Evolutionary conservation across 768 basidiomycete species (phyloP).

Genomic region (Tulasnella sp.): DNA sequence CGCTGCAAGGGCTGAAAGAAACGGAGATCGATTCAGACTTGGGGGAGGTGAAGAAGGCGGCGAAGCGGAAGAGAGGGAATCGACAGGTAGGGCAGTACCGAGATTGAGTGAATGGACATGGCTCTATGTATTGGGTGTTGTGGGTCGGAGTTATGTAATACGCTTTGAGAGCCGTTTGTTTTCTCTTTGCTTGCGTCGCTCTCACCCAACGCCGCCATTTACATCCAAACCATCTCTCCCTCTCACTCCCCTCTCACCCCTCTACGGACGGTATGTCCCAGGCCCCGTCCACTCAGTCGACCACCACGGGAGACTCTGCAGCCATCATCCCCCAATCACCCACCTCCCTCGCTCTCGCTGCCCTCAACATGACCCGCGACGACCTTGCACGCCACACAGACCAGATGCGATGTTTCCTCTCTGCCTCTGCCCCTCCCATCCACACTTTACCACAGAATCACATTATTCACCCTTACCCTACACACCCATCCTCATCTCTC

Average conservation of each 20-base stretch:
- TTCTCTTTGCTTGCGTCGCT: background rate
- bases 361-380: conserved; percentile 65
- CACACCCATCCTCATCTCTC: conserved; percentile 5
- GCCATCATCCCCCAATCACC: conserved; percentile 35
- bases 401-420: conserved; percentile 72
- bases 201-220: background rate
- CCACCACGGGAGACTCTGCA: background rate
- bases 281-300: background rate
- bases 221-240: too few species aligned
- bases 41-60: conserved; percentile 65
- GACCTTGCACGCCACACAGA: conserved; percentile 60
- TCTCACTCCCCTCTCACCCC: background rate
- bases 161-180: background rate
- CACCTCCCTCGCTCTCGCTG: conserved; percentile 57
- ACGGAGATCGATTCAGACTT: conserved; percentile 63
- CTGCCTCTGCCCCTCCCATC: conserved; percentile 18
- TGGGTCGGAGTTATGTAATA: background rate
- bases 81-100: conserved; percentile 10
- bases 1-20: conserved; percentile 50
- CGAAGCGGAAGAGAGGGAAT: conserved; percentile 39
- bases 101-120: background rate
- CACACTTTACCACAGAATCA: background rate
- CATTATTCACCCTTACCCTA: background rate
- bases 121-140: background rate
- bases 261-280: background rate